These are phyloP conservation scores for Schizopora paradoxa DNA, from an alignment of 1,284 basidiomycete genomes.

Conservation along the genomic window DNA sequence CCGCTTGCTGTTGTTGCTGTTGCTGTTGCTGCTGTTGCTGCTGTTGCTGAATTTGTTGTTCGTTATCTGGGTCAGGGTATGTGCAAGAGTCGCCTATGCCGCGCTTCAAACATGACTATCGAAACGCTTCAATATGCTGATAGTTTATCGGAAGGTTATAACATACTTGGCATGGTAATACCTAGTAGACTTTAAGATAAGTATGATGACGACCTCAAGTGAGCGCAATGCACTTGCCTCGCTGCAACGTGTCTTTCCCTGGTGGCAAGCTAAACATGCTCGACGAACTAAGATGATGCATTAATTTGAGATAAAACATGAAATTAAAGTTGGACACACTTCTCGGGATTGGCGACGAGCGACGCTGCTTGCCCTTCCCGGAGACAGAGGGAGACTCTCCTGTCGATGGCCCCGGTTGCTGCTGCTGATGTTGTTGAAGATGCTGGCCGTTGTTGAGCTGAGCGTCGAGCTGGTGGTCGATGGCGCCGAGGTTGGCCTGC, in stretches of 20 bases:
- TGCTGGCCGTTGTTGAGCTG: conserved; percentile 37
- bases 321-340: conserved; percentile 42
- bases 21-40: conserved; percentile 38
- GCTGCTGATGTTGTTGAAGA: conserved; percentile 35
- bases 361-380: conserved; percentile 17
- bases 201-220: background rate
- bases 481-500: conserved; percentile 44
- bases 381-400: conserved; percentile 1
- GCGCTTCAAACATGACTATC: conserved; percentile 70
- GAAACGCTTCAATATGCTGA: conserved; percentile 15
- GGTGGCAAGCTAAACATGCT: conserved; percentile 72
- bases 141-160: conserved; percentile 6
- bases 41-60: conserved; percentile 43
- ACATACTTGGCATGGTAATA: conserved; percentile 68
- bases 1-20: conserved; percentile 21
- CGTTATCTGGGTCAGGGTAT: conserved; percentile 71
- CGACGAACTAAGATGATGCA: conserved; percentile 44
- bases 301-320: conserved; percentile 10
- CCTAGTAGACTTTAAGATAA: no score
- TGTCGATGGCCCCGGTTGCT: conserved; percentile 23
- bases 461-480: conserved; percentile 54
- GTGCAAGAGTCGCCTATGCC: conserved; percentile 60
- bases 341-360: conserved; percentile 28
- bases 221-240: conserved; percentile 31
- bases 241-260: conserved; percentile 74